phyloP scores from a whole-genome alignment of 176 grass and related monocot species.

The Saccharum officinarum region DNA sequence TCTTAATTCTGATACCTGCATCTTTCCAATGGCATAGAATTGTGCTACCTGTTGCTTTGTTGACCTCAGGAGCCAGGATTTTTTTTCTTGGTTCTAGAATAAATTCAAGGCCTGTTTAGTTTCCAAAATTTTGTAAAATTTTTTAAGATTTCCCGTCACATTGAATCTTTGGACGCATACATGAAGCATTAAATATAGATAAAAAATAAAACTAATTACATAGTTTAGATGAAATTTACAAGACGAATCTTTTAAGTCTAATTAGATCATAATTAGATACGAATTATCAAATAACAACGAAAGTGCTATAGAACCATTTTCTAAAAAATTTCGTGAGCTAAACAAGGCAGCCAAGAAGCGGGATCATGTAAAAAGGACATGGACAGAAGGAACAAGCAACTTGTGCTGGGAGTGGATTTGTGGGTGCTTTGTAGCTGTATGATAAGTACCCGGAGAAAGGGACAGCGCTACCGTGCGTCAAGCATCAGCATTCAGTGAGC shows the following conservation, averaged over 20 bases:
- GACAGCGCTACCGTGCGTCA: slow-evolving; percentile 33
- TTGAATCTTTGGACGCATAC: too few species aligned
- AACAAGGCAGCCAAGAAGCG: background rate
- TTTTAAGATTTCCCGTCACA: too few species aligned
- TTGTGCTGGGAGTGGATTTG: slow-evolving; percentile 41
- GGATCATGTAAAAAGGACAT: slow-evolving; percentile 27
- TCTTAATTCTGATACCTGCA: background rate
- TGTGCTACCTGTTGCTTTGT: background rate
- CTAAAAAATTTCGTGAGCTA: too few species aligned
- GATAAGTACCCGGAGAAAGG: slow-evolving; percentile 41
- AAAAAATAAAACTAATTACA: too few species aligned
- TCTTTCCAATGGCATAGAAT: background rate
- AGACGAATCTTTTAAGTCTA: too few species aligned
- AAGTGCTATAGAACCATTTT: too few species aligned
- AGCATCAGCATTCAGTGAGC: slow-evolving; percentile 35
- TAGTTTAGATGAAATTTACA: too few species aligned
- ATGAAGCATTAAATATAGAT: too few species aligned
- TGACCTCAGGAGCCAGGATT: background rate
- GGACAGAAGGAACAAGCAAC: slow-evolving; percentile 53
- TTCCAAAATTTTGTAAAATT: too few species aligned
- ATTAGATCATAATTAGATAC: too few species aligned
- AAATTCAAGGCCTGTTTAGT: background rate
- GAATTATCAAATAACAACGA: too few species aligned
- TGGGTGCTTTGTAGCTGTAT: slow-evolving; percentile 49
- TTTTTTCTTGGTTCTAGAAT: background rate